phyloP scores from a whole-genome alignment of 2,329 filamentous ascomycete genomes.

The Bipolaris bicolor region DNA sequence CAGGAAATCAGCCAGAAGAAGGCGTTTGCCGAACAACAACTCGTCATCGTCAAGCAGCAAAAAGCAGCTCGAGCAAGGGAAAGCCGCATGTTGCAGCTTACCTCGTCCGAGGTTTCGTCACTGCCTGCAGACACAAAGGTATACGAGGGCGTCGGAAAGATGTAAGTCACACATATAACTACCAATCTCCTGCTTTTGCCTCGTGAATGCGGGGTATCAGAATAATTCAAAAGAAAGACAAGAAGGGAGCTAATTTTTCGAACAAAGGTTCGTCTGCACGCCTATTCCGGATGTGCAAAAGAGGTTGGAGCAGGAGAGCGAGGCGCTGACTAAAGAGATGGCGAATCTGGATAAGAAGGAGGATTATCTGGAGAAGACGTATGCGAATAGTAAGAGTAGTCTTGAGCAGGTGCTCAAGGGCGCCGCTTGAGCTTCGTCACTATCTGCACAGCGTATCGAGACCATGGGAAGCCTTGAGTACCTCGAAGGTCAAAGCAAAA shows the following conservation, averaged over 20 bases:
- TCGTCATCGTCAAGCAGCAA: conserved; percentile 82
- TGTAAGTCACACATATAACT: conserved; percentile 66
- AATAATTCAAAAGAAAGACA: not conserved
- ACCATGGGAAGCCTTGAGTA: not conserved
- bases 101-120: conserved; percentile 78
- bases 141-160: conserved; percentile 96
- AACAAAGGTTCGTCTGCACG: conserved; percentile 80
- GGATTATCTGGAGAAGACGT: conserved; percentile 91
- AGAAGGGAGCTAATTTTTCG: not conserved
- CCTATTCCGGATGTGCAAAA: conserved; percentile 74
- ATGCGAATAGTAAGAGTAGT: conserved; percentile 90
- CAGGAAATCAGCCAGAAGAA: conserved; percentile 94
- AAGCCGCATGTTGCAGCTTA: conserved; percentile 85
- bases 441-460: not conserved
- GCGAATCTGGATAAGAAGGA: conserved; percentile 84
- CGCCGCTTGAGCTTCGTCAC: conserved; percentile 20
- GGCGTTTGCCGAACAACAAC: conserved; percentile 87
- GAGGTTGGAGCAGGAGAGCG: conserved; percentile 76
- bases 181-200: too few species aligned
- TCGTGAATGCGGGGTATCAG: not conserved
- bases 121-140: conserved; percentile 78
- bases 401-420: conserved; percentile 83
- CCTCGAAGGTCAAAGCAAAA: not conserved
- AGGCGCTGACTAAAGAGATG: conserved; percentile 77
- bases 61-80: conserved; percentile 86